Evolutionary conservation across 345 rosid genomes (phyloP).

Genomic region (Salix koriyanagi): DNA sequence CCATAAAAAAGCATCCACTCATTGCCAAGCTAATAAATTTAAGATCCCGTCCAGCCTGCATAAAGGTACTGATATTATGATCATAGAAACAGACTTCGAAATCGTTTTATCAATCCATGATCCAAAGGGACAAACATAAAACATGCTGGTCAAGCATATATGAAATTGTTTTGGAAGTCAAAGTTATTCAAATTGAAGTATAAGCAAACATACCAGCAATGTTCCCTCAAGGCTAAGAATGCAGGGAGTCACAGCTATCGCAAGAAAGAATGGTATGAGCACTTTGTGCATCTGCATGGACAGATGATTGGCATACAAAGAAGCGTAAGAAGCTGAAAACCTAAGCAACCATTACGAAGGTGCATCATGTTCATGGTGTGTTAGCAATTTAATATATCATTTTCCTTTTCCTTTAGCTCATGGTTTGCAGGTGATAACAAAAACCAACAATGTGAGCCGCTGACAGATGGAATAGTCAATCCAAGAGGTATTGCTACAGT

Average conservation of each 20-base stretch:
- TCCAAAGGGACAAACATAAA: neutral
- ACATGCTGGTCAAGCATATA: neutral
- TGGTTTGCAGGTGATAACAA: neutral
- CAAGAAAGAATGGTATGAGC: constrained; percentile 60
- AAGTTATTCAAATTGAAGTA: neutral
- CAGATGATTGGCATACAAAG: neutral
- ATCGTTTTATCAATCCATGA: neutral
- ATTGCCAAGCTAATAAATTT: constrained; percentile 62
- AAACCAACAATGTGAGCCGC: neutral
- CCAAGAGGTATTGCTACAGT: neutral
- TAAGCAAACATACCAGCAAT: constrained; percentile 49
- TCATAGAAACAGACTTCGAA: too few species aligned
- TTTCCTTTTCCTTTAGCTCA: neutral
- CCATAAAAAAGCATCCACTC: constrained; percentile 61
- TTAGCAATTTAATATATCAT: neutral
- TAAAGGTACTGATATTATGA: neutral
- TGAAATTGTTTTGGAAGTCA: too few species aligned
- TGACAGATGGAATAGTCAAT: neutral
- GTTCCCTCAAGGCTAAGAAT: constrained; percentile 86
- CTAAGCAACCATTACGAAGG: neutral
- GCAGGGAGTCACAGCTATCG: constrained; percentile 58
- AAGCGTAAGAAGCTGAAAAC: neutral
- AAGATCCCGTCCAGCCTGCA: constrained; percentile 85
- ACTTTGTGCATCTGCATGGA: constrained; percentile 79
- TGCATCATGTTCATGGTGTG: neutral